Evolutionary conservation across 2,329 filamentous ascomycete species (phyloP), one percentile per base, ranked within the genome.

Genomic region (Rhynchosporium graminicola): DNA sequence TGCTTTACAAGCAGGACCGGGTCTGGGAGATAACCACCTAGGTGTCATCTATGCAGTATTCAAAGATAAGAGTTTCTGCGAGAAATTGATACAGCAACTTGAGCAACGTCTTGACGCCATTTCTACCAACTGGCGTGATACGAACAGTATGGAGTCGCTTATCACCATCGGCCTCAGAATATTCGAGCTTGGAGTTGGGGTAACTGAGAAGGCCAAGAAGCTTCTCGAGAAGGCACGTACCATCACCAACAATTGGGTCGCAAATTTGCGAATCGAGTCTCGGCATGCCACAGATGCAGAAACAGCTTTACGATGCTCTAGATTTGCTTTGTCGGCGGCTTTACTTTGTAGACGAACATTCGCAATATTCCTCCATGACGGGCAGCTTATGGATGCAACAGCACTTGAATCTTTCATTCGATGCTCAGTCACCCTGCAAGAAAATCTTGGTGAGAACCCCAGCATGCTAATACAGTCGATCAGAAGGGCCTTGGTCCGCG

Each of bases 81-180:
- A 65, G 0, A 75, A 73, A 5, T 71, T 90, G 0, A 50, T 80
- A 0, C 72, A 80, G 0, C 79, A 84, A 42, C 69, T 90, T 0
- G 66, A 75, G 1, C 63, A 72, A n/a, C 78, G 79, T 1, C 61
- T 89, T 0, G 69, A 75, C 0, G 69, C 72, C 0, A 80, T 90
- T 7, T 69, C 72, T 0, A 72, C 75, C 0, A 89, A 85, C 50
- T 88, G 85, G 82, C 78, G 85, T 0, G 87, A 90, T 64, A 76
- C 74, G 0, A 73, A 83, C 57, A 78, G 79, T 13, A 88, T 90
- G 84, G 80, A 84, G 4, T 77, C 81, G 0, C 59, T 88, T 1
- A 77, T 88, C 4, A 82, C 78, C 0, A 67, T 89, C 0, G 68
- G 76, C 0, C 69, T 85, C 0, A 79, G 82, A 2, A 67, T 72